A percentile compares a stretch with the other conserved stretches of the same genome.
phyloP scores from a whole-genome alignment of 768 basidiomycete species.

The Mycena chlorophos region DNA sequence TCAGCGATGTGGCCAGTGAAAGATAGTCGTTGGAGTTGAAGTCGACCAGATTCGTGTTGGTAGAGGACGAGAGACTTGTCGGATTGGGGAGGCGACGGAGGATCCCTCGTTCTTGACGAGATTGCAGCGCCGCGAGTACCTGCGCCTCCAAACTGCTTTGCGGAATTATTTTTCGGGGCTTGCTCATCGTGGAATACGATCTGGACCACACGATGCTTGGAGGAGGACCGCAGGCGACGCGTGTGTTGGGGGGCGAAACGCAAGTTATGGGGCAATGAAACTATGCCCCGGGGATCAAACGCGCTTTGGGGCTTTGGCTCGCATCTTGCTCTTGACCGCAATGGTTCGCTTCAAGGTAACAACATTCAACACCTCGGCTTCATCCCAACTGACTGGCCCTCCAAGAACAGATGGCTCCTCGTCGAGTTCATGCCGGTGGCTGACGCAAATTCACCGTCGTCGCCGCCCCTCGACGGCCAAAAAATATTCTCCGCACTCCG shows the following conservation, averaged over 20 bases:
- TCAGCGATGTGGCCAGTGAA: constrained; percentile 64
- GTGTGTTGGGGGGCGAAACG: constrained; percentile 1
- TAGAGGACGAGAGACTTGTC: constrained; percentile 36
- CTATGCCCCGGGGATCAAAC: neutral
- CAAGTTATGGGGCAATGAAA: constrained; percentile 8
- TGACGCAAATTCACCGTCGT: constrained; percentile 22
- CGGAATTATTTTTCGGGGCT: constrained; percentile 2
- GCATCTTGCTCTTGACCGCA: neutral
- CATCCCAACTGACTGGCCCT: constrained; percentile 5
- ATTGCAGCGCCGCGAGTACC: constrained; percentile 55
- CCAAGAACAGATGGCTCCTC: constrained; percentile 84
- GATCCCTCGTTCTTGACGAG: constrained; percentile 67
- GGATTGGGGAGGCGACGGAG: constrained; percentile 68
- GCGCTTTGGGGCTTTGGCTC: too few relatives aligned
- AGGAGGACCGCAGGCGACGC: too few relatives aligned
- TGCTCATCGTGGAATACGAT: neutral
- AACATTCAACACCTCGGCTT: neutral
- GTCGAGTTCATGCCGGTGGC: constrained; percentile 72
- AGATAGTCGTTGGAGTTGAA: constrained; percentile 95
- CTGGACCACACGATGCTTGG: too few relatives aligned
- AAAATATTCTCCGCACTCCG: constrained; percentile 68
- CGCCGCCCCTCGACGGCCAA: constrained; percentile 51
- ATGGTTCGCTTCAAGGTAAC: constrained; percentile 76
- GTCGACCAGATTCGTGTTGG: constrained; percentile 46
- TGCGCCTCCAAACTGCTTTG: constrained; percentile 32